phyloP scores from a whole-genome alignment of 1,139 yeast genomes.

The Yamadazyma oceani region DNA sequence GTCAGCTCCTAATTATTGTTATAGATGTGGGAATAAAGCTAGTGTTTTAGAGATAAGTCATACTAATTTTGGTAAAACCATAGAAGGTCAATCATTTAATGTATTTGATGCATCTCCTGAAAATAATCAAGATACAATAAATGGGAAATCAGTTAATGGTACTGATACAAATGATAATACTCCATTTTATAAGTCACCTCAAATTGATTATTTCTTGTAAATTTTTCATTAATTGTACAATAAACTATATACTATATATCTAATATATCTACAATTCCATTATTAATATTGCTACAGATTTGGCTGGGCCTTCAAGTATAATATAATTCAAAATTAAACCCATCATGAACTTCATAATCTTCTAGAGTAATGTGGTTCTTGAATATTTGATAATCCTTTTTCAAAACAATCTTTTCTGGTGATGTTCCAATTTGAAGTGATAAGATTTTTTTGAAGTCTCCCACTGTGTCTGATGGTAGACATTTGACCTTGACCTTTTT shows the following conservation, averaged over 20 bases:
- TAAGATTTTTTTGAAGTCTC: constrained; percentile 83
- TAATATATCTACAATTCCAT: too few species aligned
- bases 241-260: too few species aligned
- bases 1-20: constrained; percentile 98
- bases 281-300: too few species aligned
- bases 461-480: constrained; percentile 81
- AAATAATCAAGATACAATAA: constrained; percentile 50
- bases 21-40: constrained; percentile 95
- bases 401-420: constrained; percentile 61
- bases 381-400: constrained; percentile 76
- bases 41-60: constrained; percentile 75
- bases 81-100: constrained; percentile 65
- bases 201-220: constrained; percentile 61
- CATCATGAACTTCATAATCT: constrained; percentile 92
- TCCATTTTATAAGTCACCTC: constrained; percentile 30
- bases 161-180: constrained; percentile 23
- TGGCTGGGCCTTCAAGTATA: constrained; percentile 48
- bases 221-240: not conserved
- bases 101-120: constrained; percentile 98
- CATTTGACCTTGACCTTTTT: constrained; percentile 87
- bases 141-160: constrained; percentile 45
- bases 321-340: constrained; percentile 82
- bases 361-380: constrained; percentile 89
- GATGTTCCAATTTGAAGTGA: constrained; percentile 82
- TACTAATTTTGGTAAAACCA: constrained; percentile 27